phyloP scores from a whole-genome alignment of 768 basidiomycete genomes.

The Auricularia cornea region DNA sequence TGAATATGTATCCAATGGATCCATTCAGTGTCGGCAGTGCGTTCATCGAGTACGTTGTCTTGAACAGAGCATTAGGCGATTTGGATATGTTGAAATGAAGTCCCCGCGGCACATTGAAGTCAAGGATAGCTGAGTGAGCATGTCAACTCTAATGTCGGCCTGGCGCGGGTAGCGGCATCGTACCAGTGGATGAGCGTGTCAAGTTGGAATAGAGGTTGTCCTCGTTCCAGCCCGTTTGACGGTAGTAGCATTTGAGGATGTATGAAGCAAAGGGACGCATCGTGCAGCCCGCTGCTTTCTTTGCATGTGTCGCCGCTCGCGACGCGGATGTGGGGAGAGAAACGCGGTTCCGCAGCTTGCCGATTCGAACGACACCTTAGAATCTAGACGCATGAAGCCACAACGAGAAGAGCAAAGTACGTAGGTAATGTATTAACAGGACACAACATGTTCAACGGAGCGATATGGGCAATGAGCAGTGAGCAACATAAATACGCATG shows the following conservation, averaged over 20 bases:
- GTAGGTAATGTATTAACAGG: background rate
- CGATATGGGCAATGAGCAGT: background rate
- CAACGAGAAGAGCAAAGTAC: background rate
- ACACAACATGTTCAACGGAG: background rate
- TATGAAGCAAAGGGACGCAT: constrained; percentile 88
- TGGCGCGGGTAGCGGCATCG: constrained; percentile 6
- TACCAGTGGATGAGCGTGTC: constrained; percentile 83
- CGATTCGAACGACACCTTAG: background rate
- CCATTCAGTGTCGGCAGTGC: constrained; percentile 90
- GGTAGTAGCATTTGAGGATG: constrained; percentile 83
- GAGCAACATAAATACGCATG: background rate
- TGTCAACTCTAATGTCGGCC: background rate
- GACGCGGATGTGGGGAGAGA: constrained; percentile 11
- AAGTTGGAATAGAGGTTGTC: constrained; percentile 89
- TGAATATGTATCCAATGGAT: constrained; percentile 88
- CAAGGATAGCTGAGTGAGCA: constrained; percentile 63
- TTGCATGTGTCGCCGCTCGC: constrained; percentile 64
- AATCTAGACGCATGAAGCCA: background rate
- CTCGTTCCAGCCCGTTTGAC: constrained; percentile 93
- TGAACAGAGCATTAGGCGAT: constrained; percentile 81
- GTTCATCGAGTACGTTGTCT: constrained; percentile 86
- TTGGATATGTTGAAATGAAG: constrained; percentile 77
- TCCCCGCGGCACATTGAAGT: constrained; percentile 81
- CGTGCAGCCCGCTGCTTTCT: constrained; percentile 69
- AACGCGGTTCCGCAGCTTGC: background rate